Percentiles rank a stretch among this genome's conserved stretches.
Conservation (phyloP, 345 rosid genomes). For the Tarenaya hassleriana region DNA sequence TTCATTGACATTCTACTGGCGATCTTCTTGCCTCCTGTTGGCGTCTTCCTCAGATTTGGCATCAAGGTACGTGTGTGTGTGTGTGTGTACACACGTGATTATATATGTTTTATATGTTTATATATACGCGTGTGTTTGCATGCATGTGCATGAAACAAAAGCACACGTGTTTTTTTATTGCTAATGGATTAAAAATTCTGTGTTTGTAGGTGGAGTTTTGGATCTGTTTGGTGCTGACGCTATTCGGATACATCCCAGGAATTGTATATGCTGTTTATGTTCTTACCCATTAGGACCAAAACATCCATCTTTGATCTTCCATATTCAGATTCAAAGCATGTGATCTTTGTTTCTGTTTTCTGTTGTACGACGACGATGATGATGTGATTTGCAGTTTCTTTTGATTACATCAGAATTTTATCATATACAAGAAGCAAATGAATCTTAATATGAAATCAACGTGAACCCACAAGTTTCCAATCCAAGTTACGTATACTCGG, state of each 20-base stretch:
- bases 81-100: too few species aligned
- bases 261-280: conserved; percentile 58
- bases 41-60: conserved; percentile 71
- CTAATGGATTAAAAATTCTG: neutral
- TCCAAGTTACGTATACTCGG: too few species aligned
- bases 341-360: too few species aligned
- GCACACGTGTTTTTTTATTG: neutral
- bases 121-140: too few species aligned
- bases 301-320: neutral
- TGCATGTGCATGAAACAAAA: too few species aligned
- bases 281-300: conserved; percentile 23
- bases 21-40: conserved; percentile 70
- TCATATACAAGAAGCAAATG: too few species aligned
- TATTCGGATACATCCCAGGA: conserved; percentile 60
- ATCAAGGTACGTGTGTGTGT: conserved; percentile 35
- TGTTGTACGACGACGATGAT: too few species aligned
- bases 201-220: conserved; percentile 63
- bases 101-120: too few species aligned
- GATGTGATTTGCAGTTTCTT: too few species aligned
- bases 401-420: too few species aligned
- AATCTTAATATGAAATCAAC: too few species aligned
- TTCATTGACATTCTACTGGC: conserved; percentile 53
- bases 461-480: too few species aligned
- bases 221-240: conserved; percentile 59
- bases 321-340: neutral